Conservation (phyloP, 768 basidiomycete genomes). For the Gelatoporia subvermispora region DNA sequence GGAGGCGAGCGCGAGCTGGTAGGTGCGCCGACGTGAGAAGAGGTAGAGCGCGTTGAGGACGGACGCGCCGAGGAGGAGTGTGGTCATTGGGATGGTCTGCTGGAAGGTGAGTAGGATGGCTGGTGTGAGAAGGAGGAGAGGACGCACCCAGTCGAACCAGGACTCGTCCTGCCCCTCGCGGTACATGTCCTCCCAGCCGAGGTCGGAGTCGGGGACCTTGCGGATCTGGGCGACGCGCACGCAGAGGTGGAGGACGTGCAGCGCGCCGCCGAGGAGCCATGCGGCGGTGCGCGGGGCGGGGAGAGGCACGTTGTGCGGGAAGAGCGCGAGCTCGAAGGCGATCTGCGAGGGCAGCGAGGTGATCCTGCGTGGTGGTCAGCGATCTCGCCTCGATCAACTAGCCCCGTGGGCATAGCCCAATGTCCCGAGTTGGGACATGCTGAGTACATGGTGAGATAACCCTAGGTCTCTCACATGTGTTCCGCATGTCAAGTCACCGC, state of each 20-base stretch:
- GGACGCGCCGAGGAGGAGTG: constrained; percentile 50
- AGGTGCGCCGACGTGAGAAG: constrained; percentile 64
- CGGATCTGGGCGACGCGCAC: constrained; percentile 56
- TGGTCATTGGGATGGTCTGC: constrained; percentile 63
- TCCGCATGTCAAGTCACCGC: too few relatives aligned
- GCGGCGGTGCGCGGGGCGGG: constrained; percentile 65
- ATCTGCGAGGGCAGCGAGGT: constrained; percentile 64
- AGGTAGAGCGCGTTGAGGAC: constrained; percentile 60
- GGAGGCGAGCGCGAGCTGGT: constrained; percentile 57
- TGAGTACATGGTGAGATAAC: neutral
- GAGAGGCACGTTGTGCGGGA: constrained; percentile 76
- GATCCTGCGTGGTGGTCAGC: constrained; percentile 44
- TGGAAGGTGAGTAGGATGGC: constrained; percentile 2
- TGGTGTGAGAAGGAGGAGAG: neutral
- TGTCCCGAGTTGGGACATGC: neutral
- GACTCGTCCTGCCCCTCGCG: constrained; percentile 55
- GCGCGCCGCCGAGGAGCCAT: constrained; percentile 53
- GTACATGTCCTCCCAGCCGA: constrained; percentile 78
- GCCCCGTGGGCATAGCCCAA: too few relatives aligned
- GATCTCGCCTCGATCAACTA: too few relatives aligned
- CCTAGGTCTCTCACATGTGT: too few relatives aligned
- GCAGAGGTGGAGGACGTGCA: constrained; percentile 68
- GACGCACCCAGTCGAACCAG: constrained; percentile 78
- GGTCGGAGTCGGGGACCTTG: constrained; percentile 56
- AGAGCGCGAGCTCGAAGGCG: constrained; percentile 74